Evolutionary conservation across 129 eudicot species (phyloP).

Genomic region (Apium graveolens): DNA sequence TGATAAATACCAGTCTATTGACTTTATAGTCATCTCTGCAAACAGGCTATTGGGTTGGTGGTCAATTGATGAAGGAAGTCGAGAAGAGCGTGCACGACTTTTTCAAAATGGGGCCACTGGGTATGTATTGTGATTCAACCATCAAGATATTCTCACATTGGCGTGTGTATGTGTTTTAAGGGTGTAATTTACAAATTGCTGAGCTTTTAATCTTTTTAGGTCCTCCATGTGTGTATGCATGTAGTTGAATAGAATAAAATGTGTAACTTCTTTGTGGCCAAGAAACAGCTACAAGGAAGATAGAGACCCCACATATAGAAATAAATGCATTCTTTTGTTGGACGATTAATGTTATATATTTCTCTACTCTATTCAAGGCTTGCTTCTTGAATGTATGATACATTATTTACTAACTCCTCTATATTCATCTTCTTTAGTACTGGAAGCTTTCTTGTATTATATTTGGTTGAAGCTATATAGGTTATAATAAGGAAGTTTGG

Average conservation of each 20-base stretch:
- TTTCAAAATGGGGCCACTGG: constrained; percentile 67
- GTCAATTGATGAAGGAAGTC: constrained; percentile 94
- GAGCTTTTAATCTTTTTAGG: neutral
- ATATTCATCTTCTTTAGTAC: neutral
- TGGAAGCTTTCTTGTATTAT: neutral
- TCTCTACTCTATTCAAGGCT: neutral
- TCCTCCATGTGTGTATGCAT: neutral
- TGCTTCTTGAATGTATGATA: neutral
- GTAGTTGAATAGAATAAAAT: neutral
- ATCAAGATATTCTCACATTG: neutral
- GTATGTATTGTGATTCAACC: constrained; percentile 24
- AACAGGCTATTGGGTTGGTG: constrained; percentile 96
- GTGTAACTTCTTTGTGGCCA: neutral
- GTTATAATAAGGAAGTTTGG: neutral
- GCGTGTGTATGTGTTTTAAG: neutral
- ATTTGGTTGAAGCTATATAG: neutral
- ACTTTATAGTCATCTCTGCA: constrained; percentile 4
- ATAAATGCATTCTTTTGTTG: neutral
- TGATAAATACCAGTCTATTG: neutral
- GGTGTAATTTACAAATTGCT: neutral
- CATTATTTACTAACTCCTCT: neutral
- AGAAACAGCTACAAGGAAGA: neutral
- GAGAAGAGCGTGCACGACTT: constrained; percentile 85
- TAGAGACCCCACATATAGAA: neutral
- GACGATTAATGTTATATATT: neutral